Conservation (phyloP, 2,329 filamentous ascomycete species). For the Aureobasidium sp. region DNA sequence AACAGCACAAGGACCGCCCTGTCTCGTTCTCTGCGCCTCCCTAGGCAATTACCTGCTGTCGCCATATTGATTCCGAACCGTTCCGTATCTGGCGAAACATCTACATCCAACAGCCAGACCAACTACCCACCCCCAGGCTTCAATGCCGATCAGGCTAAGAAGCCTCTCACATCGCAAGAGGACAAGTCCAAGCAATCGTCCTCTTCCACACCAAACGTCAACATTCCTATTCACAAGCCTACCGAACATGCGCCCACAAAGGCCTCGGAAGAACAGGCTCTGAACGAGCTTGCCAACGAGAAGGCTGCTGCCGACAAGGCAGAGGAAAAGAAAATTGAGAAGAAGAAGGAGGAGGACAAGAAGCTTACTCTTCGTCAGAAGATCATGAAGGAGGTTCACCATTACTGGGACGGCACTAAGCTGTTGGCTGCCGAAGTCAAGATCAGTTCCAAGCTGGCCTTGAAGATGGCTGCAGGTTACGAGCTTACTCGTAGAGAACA, state of each 20-base stretch:
- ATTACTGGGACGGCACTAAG: slow-evolving; percentile 99
- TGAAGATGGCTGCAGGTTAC: slow-evolving; percentile 98
- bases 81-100: slow-evolving; percentile 50
- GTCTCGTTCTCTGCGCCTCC: slow-evolving; percentile 37
- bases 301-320: slow-evolving; percentile 46
- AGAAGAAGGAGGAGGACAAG: slow-evolving; percentile 65
- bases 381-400: slow-evolving; percentile 85
- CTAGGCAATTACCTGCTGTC: slow-evolving; percentile 48
- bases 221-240: slow-evolving; percentile 33
- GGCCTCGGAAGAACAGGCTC: slow-evolving; percentile 41
- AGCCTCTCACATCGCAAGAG: slow-evolving; percentile 56
- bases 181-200: slow-evolving; percentile 22
- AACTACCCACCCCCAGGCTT: slow-evolving; percentile 79
- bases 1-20: slow-evolving; percentile 37
- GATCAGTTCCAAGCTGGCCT: slow-evolving; percentile 82
- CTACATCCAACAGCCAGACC: slow-evolving; percentile 41
- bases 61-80: slow-evolving; percentile 51
- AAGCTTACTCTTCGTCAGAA: slow-evolving; percentile 86
- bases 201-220: slow-evolving; percentile 20
- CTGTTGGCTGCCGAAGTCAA: slow-evolving; percentile 83
- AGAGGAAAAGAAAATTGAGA: slow-evolving; percentile 49
- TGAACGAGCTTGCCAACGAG: slow-evolving; percentile 57
- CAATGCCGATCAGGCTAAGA: slow-evolving; percentile 83
- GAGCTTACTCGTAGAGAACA: slow-evolving; percentile 91
- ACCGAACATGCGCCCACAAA: slow-evolving; percentile 42